Conservation (phyloP, 805 yeast species). For the Cyberlindnera maclurae region DNA sequence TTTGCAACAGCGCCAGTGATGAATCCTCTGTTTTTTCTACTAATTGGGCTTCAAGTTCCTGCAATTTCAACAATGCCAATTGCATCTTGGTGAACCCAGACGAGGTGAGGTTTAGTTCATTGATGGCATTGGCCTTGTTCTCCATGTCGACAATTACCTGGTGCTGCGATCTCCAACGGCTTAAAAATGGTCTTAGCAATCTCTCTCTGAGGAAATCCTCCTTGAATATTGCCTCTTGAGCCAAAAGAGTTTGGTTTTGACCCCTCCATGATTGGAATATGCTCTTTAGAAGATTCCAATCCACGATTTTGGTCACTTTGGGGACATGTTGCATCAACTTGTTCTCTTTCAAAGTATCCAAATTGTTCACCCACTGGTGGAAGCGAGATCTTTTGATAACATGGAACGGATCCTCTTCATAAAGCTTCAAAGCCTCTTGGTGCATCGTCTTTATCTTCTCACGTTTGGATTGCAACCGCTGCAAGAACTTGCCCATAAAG, state of each 20-base stretch:
- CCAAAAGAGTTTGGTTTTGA: conserved; percentile 1
- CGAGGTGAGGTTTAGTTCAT: conserved; percentile 18
- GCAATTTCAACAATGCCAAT: conserved; percentile 8
- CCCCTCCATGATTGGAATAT: conserved; percentile 10
- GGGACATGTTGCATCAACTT: conserved; percentile 1
- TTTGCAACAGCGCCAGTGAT: conserved; percentile 18
- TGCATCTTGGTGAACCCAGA: conserved; percentile 23
- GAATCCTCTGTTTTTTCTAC: conserved; percentile 19
- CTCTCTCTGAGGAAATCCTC: conserved; percentile 2
- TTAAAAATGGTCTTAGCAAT: conserved; percentile 5
- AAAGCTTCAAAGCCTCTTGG: conserved; percentile 1
- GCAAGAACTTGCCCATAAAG: conserved; percentile 5
- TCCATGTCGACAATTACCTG: conserved; percentile 9
- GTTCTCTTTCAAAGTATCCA: conserved; percentile 4
- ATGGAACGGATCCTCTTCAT: background rate
- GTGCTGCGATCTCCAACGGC: conserved; percentile 13
- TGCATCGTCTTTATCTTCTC: background rate
- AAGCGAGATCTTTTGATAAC: background rate
- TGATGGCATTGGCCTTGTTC: conserved; percentile 19
- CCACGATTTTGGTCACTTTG: background rate
- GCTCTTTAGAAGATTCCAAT: background rate
- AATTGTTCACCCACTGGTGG: conserved; percentile 6
- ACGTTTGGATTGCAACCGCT: conserved; percentile 3
- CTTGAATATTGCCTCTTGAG: conserved; percentile 7
- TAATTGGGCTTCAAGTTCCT: conserved; percentile 14